Percentiles rank a stretch among this genome's conserved stretches.
These are phyloP conservation scores for Colletotrichum sp. DNA, from an alignment of 2,329 filamentous ascomycete species.

Conservation along the genomic window DNA sequence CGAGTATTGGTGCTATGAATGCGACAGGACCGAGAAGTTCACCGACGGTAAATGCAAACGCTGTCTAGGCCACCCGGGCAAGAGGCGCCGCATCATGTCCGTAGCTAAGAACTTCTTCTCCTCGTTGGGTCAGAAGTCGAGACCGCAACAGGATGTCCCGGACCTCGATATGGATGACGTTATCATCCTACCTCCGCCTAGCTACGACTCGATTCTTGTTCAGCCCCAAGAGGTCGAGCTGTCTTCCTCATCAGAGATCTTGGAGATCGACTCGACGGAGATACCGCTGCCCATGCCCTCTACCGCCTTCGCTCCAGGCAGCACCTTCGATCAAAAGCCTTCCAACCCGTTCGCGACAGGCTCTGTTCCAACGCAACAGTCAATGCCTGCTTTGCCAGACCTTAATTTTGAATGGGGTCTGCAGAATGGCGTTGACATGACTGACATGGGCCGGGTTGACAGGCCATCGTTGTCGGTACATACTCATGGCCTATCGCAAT, in stretches of 20 bases:
- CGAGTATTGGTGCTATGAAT: conserved; percentile 63
- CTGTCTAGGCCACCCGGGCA: conserved; percentile 55
- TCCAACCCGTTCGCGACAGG: not conserved
- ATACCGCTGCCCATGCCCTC: conserved; percentile 29
- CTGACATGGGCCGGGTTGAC: conserved; percentile 20
- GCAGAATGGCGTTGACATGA: conserved; percentile 19
- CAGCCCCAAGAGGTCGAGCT: conserved; percentile 46
- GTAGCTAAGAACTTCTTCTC: conserved; percentile 61
- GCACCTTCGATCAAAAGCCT: not conserved
- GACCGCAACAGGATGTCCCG: conserved; percentile 35
- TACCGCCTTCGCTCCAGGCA: not conserved
- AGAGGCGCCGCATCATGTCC: conserved; percentile 55
- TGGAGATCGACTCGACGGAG: conserved; percentile 57
- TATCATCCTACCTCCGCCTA: conserved; percentile 42
- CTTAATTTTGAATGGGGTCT: conserved; percentile 12
- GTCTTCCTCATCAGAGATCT: conserved; percentile 53
- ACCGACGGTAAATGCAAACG: conserved; percentile 56
- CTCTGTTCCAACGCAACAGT: not conserved
- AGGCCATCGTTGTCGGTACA: conserved; percentile 43
- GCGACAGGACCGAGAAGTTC: conserved; percentile 56
- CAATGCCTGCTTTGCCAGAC: conserved; percentile 4
- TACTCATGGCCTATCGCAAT: conserved; percentile 39
- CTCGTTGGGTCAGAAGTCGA: conserved; percentile 53
- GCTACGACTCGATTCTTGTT: conserved; percentile 48
- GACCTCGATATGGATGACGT: conserved; percentile 36